Evolutionary conservation across 176 grass and related monocot genomes (phyloP).

Genomic region (Oryza coarctata): DNA sequence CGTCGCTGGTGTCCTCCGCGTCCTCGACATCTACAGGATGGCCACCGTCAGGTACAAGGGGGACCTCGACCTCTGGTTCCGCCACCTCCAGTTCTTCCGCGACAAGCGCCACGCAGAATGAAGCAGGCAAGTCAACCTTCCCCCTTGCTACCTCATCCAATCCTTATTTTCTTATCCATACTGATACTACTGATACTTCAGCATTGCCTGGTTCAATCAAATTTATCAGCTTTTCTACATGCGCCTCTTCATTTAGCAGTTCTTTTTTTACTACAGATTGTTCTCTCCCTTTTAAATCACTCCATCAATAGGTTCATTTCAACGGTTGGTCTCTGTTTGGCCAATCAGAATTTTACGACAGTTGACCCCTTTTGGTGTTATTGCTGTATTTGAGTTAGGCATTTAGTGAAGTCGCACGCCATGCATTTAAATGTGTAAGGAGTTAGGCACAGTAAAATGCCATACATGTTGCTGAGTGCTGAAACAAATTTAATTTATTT

Average conservation of each 20-base stretch:
- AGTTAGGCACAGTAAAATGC: not conserved
- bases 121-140: constrained; percentile 54
- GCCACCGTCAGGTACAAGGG: constrained; percentile 78
- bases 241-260: not conserved
- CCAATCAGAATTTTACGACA: not conserved
- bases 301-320: not conserved
- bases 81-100: constrained; percentile 84
- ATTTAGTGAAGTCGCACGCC: not conserved
- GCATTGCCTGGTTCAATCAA: not conserved
- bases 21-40: constrained; percentile 63
- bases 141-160: not conserved
- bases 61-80: constrained; percentile 90
- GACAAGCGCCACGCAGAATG: constrained; percentile 68
- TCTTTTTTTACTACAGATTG: not conserved
- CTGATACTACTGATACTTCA: not conserved
- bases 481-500: not conserved
- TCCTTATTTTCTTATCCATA: not conserved
- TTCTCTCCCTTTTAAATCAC: not conserved
- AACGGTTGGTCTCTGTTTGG: not conserved
- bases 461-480: not conserved
- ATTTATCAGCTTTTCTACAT: not conserved
- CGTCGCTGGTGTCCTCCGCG: constrained; percentile 49
- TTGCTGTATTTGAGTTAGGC: not conserved
- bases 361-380: not conserved
- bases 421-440: not conserved